Conservation (phyloP, 148 eudicot species). For the Rhododendron ovatum region DNA sequence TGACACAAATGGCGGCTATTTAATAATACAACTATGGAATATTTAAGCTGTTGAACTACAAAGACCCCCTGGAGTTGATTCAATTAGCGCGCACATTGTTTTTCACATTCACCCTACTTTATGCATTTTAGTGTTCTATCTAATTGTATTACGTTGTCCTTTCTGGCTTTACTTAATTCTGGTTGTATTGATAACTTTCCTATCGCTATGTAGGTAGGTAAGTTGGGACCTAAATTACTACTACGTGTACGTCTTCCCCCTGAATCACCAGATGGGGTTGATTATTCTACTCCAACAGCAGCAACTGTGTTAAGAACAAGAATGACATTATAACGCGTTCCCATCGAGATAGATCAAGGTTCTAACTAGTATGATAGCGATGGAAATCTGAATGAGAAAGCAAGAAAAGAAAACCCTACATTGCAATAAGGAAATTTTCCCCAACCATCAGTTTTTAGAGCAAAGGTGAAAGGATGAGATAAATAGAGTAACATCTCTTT, state of each 20-base stretch:
- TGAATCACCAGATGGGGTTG: not conserved
- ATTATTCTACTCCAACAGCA: not conserved
- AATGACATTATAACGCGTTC: not conserved
- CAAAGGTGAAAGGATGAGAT: not conserved
- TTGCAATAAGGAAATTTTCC: not conserved
- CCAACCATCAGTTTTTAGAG: not conserved
- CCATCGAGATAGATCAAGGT: not conserved
- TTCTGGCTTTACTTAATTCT: not conserved
- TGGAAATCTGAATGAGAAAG: not conserved
- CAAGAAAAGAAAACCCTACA: not conserved
- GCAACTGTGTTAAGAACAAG: not conserved
- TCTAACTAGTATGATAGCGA: not conserved
- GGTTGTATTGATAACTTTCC: not conserved
- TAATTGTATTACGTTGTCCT: not conserved
- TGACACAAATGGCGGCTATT: not conserved
- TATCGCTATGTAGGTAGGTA: not conserved
- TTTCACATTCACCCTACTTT: not conserved
- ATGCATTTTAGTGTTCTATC: not conserved
- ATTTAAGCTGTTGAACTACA: not conserved
- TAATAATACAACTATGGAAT: not conserved
- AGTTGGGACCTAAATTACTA: not conserved
- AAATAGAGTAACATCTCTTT: not conserved
- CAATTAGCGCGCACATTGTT: not conserved
- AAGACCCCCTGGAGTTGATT: not conserved
- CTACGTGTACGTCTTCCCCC: not conserved